Conservation (phyloP, 495 filamentous ascomycete genomes). For the Penicillium psychrofluorescens region DNA sequence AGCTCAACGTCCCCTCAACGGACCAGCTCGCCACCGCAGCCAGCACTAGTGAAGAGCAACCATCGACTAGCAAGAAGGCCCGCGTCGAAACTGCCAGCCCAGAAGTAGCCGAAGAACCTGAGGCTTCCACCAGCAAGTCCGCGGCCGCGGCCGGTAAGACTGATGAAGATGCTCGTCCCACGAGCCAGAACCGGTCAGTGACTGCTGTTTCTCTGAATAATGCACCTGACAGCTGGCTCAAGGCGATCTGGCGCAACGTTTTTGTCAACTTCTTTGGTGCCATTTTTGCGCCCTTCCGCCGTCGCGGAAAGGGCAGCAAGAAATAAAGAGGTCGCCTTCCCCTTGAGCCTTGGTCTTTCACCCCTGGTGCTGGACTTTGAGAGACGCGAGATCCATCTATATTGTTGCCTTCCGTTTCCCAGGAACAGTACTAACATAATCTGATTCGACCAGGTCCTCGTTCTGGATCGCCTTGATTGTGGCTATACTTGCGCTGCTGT, state of each 20-base stretch:
- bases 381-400: not conserved
- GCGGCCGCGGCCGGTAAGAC: constrained; percentile 14
- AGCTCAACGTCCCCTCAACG: constrained; percentile 25
- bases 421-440: constrained; percentile 19
- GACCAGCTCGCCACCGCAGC: constrained; percentile 17
- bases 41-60: constrained; percentile 1
- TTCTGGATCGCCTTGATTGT: constrained; percentile 27
- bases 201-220: constrained; percentile 37
- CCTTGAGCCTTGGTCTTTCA: not conserved
- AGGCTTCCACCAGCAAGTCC: constrained; percentile 1
- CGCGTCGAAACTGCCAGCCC: constrained; percentile 7
- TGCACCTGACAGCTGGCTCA: constrained; percentile 38
- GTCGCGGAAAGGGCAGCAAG: constrained; percentile 24
- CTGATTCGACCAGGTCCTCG: constrained; percentile 20
- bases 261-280: constrained; percentile 36
- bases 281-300: constrained; percentile 35
- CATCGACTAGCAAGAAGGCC: constrained; percentile 10
- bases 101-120: constrained; percentile 3
- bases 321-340: constrained; percentile 16
- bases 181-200: constrained; percentile 40
- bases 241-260: constrained; percentile 34
- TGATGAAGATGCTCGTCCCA: constrained; percentile 30
- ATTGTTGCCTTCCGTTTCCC: not conserved
- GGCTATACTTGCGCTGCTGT: constrained; percentile 24
- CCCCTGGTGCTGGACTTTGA: constrained; percentile 9